Conservation (phyloP, 169 alveolate genomes). For the Perkinsus olseni region DNA sequence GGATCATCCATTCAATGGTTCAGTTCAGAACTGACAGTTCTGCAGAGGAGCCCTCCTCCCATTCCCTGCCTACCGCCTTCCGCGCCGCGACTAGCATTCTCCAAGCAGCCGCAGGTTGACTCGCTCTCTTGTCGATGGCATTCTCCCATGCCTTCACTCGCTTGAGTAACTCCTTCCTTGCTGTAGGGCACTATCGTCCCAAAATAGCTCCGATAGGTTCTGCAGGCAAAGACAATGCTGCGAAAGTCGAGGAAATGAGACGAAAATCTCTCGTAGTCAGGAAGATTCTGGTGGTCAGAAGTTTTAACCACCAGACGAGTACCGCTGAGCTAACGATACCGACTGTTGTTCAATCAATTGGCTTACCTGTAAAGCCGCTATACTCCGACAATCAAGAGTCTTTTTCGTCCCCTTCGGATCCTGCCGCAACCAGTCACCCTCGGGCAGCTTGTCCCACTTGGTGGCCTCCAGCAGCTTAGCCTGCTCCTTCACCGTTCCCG, state of each 20-base stretch:
- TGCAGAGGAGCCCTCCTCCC: too few relatives aligned
- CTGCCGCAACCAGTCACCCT: background rate
- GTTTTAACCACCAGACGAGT: too few relatives aligned
- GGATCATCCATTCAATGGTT: too few relatives aligned
- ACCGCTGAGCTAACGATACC: too few relatives aligned
- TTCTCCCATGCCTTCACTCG: background rate
- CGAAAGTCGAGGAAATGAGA: background rate
- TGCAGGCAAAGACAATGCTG: background rate
- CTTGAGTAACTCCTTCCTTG: background rate
- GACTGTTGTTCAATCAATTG: too few relatives aligned
- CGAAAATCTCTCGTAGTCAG: too few relatives aligned
- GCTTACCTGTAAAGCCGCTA: background rate
- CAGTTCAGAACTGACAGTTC: too few relatives aligned
- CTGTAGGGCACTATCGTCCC: background rate
- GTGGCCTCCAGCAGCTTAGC: background rate
- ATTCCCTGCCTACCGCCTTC: background rate
- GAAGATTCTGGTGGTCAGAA: too few relatives aligned
- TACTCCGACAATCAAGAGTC: background rate
- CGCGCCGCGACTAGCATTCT: background rate
- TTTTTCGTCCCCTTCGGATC: background rate
- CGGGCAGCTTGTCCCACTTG: background rate
- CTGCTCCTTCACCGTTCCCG: too few relatives aligned
- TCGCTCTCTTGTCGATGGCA: background rate
- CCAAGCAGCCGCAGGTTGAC: background rate
- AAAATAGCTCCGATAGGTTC: background rate